These are phyloP conservation scores for Ceratobasidium sp. DNA, from an alignment of 1,284 basidiomycete species.

Conservation along the genomic window DNA sequence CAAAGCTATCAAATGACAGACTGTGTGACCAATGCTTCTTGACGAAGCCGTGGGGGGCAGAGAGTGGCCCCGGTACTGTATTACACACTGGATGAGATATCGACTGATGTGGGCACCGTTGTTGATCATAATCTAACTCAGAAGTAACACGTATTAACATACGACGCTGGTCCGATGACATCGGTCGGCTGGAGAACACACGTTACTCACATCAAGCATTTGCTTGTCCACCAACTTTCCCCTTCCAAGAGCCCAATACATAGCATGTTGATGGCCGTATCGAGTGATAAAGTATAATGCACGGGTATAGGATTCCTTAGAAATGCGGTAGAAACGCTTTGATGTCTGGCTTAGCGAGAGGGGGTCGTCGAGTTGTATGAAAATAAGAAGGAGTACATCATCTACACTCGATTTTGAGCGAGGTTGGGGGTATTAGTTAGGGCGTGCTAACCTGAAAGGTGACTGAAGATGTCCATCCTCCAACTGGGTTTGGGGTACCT, in stretches of 20 bases:
- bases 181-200: background rate
- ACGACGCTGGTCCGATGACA: background rate
- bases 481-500: slow-evolving; percentile 37
- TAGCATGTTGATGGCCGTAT: slow-evolving; percentile 68
- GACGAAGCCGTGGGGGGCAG: slow-evolving; percentile 67
- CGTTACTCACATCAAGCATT: slow-evolving; percentile 68
- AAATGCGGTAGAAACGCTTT: slow-evolving; percentile 65
- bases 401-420: slow-evolving; percentile 50
- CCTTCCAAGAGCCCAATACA: slow-evolving; percentile 71
- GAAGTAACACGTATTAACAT: background rate
- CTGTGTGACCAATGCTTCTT: slow-evolving; percentile 73
- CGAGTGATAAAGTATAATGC: slow-evolving; percentile 75
- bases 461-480: slow-evolving; percentile 30
- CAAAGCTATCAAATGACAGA: slow-evolving; percentile 63
- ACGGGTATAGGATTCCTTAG: slow-evolving; percentile 72
- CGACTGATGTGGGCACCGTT: slow-evolving; percentile 77
- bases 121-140: slow-evolving; percentile 64
- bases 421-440: background rate
- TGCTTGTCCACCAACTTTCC: slow-evolving; percentile 67
- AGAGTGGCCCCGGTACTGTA: slow-evolving; percentile 76
- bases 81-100: slow-evolving; percentile 74
- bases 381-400: slow-evolving; percentile 72
- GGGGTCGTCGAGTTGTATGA: slow-evolving; percentile 72
- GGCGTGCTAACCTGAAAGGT: slow-evolving; percentile 30
- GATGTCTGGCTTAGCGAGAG: slow-evolving; percentile 61